Conservation (phyloP, 805 yeast species). For the Metschnikowia amazonensis region DNA sequence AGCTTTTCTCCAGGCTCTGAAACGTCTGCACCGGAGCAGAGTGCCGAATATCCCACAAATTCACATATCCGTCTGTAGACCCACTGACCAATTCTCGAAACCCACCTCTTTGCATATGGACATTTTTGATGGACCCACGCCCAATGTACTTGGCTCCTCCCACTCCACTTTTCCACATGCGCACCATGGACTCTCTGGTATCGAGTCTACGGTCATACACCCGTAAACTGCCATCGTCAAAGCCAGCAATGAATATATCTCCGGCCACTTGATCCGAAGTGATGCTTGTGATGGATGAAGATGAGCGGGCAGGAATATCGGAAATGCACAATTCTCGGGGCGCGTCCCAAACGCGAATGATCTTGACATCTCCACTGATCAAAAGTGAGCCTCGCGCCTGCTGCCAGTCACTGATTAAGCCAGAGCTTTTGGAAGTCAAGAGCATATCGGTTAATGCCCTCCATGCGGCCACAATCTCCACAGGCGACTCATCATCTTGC, state of each 20-base stretch:
- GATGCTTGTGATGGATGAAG: conserved; percentile 80
- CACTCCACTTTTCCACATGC: conserved; percentile 57
- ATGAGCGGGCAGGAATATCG: conserved; percentile 88
- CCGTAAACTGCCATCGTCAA: conserved; percentile 83
- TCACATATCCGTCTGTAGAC: conserved; percentile 73
- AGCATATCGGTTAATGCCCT: conserved; percentile 84
- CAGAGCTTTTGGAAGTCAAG: conserved; percentile 75
- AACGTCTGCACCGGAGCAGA: conserved; percentile 68
- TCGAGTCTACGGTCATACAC: conserved; percentile 89
- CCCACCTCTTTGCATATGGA: conserved; percentile 97
- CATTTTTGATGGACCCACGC: conserved; percentile 61
- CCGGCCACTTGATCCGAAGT: conserved; percentile 97
- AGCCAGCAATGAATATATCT: conserved; percentile 83
- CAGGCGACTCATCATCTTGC: conserved; percentile 26
- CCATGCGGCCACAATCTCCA: conserved; percentile 82
- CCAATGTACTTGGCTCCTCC: conserved; percentile 25
- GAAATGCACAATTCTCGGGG: conserved; percentile 82
- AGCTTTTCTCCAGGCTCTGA: conserved; percentile 48
- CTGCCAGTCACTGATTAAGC: conserved; percentile 92
- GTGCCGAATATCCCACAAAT: conserved; percentile 84
- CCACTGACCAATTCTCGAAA: conserved; percentile 85
- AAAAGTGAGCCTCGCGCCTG: conserved; percentile 88
- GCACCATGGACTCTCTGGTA: conserved; percentile 79
- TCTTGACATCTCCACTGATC: conserved; percentile 92
- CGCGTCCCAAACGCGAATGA: conserved; percentile 94